phyloP scores from a whole-genome alignment of 441 rosid species.

The Pelargonium citronellum region DNA sequence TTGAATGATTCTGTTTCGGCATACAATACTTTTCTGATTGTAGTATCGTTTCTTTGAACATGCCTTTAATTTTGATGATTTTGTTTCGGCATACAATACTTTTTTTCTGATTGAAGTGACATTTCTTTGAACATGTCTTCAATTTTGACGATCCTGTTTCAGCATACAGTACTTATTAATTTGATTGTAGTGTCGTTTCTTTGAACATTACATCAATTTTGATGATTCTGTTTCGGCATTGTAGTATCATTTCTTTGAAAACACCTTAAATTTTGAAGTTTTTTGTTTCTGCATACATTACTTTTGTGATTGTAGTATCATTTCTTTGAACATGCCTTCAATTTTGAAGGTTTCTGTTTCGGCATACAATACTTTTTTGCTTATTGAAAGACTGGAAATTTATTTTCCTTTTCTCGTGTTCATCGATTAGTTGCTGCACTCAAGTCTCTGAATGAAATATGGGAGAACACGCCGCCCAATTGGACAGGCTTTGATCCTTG shows the following conservation, averaged over 20 bases:
- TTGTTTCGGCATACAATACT: background rate
- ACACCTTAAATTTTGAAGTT: too few species aligned
- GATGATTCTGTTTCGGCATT: too few species aligned
- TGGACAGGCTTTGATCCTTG: constrained; percentile 81
- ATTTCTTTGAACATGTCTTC: too few species aligned
- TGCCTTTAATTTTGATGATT: background rate
- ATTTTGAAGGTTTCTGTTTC: background rate
- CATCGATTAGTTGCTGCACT: constrained; percentile 37
- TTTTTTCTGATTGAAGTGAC: background rate
- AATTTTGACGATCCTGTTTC: too few species aligned
- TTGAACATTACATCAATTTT: too few species aligned
- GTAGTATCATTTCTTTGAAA: too few species aligned
- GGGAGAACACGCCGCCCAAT: constrained; percentile 49
- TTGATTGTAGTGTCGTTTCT: too few species aligned
- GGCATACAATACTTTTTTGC: background rate
- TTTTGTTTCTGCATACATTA: background rate
- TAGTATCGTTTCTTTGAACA: too few species aligned
- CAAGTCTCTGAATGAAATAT: constrained; percentile 32
- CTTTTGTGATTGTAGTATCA: background rate
- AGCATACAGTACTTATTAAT: too few species aligned
- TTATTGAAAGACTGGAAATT: background rate
- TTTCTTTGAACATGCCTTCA: too few species aligned
- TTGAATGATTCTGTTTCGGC: too few species aligned
- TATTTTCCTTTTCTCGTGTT: constrained; percentile 7
- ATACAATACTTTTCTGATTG: too few species aligned